A percentile compares a stretch with the other conserved stretches of the same genome.
Conservation (phyloP, 2,329 filamentous ascomycete genomes). For the Leptographium flavum region DNA sequence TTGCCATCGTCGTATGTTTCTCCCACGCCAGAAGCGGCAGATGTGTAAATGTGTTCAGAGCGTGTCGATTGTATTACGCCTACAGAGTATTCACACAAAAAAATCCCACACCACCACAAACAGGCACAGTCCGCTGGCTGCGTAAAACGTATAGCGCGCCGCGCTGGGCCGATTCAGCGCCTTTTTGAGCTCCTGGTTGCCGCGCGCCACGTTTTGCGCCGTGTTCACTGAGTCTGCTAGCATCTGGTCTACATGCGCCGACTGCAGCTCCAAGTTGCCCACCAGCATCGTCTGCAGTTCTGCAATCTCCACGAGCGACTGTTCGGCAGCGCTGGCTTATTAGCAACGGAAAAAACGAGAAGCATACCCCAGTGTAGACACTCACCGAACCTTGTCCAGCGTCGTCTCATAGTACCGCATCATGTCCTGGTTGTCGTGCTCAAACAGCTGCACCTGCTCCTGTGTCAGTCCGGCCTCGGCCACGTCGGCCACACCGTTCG, state of each 20-base stretch:
- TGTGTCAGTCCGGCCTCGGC: conserved; percentile 46
- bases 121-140: conserved; percentile 59
- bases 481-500: conserved; percentile 11
- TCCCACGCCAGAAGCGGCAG: neutral
- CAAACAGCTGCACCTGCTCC: conserved; percentile 87
- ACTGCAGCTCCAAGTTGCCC: conserved; percentile 70
- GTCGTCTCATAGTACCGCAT: conserved; percentile 86
- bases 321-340: conserved; percentile 78
- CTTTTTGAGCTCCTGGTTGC: conserved; percentile 82
- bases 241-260: conserved; percentile 77
- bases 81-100: conserved; percentile 28
- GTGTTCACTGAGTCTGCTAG: conserved; percentile 73
- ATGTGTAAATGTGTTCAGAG: neutral
- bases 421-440: conserved; percentile 84
- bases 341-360: neutral
- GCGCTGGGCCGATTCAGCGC: conserved; percentile 59
- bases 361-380: conserved; percentile 10
- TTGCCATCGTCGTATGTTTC: neutral
- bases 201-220: conserved; percentile 71
- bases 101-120: conserved; percentile 69
- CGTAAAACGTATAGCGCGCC: conserved; percentile 67
- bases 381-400: conserved; percentile 85
- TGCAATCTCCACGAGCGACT: conserved; percentile 81
- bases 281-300: conserved; percentile 84
- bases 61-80: too few species aligned